Base-by-base conservation (phyloP, 495 filamentous ascomycete species). In the Daldinia vernicosa region DNA sequence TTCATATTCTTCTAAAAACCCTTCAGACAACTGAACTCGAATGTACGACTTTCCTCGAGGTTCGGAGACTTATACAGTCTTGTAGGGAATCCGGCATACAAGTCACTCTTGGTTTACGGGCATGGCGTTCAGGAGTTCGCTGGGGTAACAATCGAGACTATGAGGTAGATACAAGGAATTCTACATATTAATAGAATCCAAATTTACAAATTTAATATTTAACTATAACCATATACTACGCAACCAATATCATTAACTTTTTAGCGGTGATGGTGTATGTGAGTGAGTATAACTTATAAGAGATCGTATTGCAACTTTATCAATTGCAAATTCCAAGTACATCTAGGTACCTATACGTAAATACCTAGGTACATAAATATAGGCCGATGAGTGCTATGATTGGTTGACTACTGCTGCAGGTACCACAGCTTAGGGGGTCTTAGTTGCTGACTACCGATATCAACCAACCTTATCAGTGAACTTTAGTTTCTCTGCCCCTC, bases 401-500 rank as follows among this genome's bases (percentile, higher is more conserved):
- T 53, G 43, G 43, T 24, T 47, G 17, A 47, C 26, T 28, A 27
- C 12, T n/a, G 4, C 50, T 28, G 50, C 53, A 57, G 43, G 40
- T 65, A 65, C 52, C 61, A 24, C 33, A 32, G 45, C 11, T 60
- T 32, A 35, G 60, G 45, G 45, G 14, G 22, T 12, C 30, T 47
- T 43, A 70, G 56, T 33, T 55, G 43, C 67, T 61, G 67, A 65
- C 47, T 24, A 37, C 67, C 61, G 63, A 66, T 55, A 56, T 70
- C 56, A 15, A 17, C 27, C 14, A 51, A n/a, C 64, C 26, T 67
- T 64, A 65, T 59, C 39, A 1, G 32, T 11, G 50, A 57, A 12
- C 60, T 71, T 53, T 51, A 69, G 40, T 28, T 27, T 30, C 56
- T 53, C 64, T 67, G 75, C 72, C 75, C 75, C 69, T 70, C 75